Conservation (phyloP, 345 rosid genomes). For the Arabis hirsuta region DNA sequence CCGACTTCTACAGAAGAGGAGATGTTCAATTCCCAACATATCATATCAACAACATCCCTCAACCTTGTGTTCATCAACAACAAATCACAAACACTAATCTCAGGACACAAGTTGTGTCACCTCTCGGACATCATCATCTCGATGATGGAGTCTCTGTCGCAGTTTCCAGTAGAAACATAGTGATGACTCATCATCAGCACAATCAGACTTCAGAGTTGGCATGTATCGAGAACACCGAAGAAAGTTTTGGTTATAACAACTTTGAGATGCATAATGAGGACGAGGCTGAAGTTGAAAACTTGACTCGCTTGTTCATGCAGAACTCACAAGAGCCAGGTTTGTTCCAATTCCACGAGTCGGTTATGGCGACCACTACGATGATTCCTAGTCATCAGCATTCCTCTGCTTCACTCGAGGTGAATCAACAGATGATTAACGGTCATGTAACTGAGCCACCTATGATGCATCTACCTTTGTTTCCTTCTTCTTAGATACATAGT, state of each 20-base stretch:
- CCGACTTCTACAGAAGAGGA: background rate
- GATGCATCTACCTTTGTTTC: background rate
- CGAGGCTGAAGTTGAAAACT: background rate
- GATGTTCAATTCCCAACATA: background rate
- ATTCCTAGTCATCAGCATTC: background rate
- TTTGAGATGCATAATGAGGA: background rate
- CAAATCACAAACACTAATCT: background rate
- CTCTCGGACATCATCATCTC: background rate
- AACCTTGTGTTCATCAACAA: slow-evolving; percentile 12
- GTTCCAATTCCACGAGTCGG: background rate
- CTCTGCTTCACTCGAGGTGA: background rate
- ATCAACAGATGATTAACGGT: background rate
- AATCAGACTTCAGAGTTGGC: background rate
- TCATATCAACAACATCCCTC: slow-evolving; percentile 21
- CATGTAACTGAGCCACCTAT: slow-evolving; percentile 2
- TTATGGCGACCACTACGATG: background rate
- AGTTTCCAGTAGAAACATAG: background rate
- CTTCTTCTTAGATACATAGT: background rate
- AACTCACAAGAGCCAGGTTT: background rate
- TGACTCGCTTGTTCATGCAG: background rate
- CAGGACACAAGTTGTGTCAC: background rate
- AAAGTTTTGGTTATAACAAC: background rate
- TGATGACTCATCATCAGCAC: slow-evolving; percentile 26
- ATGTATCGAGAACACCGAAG: background rate
- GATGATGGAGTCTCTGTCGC: background rate